Percentiles rank a stretch among this genome's conserved stretches.
Conservation (phyloP, 495 filamentous ascomycete genomes). For the Bryoglossum gracile region DNA sequence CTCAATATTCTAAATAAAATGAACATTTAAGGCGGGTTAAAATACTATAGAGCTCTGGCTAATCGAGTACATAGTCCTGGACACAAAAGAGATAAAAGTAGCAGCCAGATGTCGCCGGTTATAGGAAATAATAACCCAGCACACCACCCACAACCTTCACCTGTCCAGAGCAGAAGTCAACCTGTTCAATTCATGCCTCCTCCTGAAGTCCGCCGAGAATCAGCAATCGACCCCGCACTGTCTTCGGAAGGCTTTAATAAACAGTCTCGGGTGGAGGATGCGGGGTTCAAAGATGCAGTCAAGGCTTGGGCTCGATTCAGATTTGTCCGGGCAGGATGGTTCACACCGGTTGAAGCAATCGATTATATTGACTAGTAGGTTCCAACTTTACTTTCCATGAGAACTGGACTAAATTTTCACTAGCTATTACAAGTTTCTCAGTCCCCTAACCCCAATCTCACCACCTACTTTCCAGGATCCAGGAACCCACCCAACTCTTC, state of each 20-base stretch:
- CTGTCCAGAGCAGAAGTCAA: neutral
- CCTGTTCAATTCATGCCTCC: constrained; percentile 12
- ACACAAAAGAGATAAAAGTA: constrained; percentile 27
- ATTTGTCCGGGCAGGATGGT: constrained; percentile 94
- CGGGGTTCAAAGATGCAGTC: constrained; percentile 58
- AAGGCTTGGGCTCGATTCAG: constrained; percentile 83
- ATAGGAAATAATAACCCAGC: constrained; percentile 4
- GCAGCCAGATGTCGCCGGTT: constrained; percentile 21
- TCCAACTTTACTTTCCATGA: neutral
- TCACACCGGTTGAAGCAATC: constrained; percentile 87
- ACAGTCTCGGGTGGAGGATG: constrained; percentile 32
- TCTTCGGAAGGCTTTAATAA: constrained; percentile 4
- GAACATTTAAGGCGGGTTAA: neutral
- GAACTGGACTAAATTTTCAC: constrained; percentile 3
- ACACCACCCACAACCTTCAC: constrained; percentile 8
- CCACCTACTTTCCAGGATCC: constrained; percentile 75
- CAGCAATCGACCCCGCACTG: constrained; percentile 21
- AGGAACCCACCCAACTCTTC: constrained; percentile 62
- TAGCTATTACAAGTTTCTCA: constrained; percentile 84
- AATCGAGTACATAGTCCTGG: constrained; percentile 18
- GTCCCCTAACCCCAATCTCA: constrained; percentile 85
- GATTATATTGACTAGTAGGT: constrained; percentile 85
- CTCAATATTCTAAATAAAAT: constrained; percentile 15
- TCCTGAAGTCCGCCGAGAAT: constrained; percentile 12
- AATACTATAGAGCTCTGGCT: constrained; percentile 12